Base-by-base conservation (phyloP, 345 rosid genomes). In the Kernera saxatilis region DNA sequence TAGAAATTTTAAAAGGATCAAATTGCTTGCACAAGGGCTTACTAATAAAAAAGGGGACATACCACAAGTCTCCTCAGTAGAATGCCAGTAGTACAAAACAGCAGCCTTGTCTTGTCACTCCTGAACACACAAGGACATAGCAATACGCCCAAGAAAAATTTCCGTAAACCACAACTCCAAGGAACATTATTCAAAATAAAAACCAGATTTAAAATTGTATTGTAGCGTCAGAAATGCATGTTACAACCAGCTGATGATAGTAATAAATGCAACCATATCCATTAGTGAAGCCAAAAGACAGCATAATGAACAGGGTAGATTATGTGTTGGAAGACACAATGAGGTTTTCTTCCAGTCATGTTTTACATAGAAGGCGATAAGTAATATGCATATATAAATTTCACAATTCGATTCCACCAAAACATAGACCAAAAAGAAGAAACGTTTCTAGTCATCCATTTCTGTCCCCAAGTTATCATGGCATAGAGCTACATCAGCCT, bases 61-160 rank as follows among this genome's bases (percentile, higher is more conserved):
- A 92, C 98, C 75, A 78, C 85, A 43, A 92, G 85, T 77, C 79
- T 90, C 79, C 98, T 88, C 73, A 92, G 64, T 70, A 92, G 90
- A 79, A 84, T 92, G 60, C 98, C 98, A 2, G 96, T 92, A 22
- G 98, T 90, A 75, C 96, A 92, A 74, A 90, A 92, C 17, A 90
- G 89, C 73, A 92, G 95, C 76, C 86, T 92, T 76, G 96, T 92
- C 75, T 78, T 86, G 44, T 87, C 90, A 81, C 82, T 88, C 96
- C 96, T 92, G 83, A 67, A 68, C 77, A 73, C 61, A 75, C 51
- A 63, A 40, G 44, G 44, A 40, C 44, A 40, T 40, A 40, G 30
- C 30, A 41, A 26, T 25, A 10, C 13, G 35, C 22, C 52, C 26
- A 71, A n/a, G 6, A 10, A 70, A 46, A 27, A 3, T 1, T 1